Conservation (phyloP, 108 stramenopile species). For the Cyclostephanos invisitatus region DNA sequence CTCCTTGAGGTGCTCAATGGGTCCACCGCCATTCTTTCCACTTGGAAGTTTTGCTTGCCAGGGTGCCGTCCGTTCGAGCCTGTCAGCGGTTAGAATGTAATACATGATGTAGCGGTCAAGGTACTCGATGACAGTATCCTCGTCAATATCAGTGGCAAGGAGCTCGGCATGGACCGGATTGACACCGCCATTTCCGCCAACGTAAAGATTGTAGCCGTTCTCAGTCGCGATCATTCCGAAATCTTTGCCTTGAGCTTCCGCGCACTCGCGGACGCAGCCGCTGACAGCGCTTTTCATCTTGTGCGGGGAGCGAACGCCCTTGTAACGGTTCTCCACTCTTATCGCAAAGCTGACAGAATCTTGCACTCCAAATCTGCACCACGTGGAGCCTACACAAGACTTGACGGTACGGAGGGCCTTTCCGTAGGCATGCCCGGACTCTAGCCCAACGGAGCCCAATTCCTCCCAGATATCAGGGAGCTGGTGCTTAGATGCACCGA, state of each 20-base stretch:
- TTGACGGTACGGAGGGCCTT: constrained; percentile 94
- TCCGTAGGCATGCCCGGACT: constrained; percentile 94
- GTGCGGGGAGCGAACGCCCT: constrained; percentile 93
- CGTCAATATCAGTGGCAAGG: constrained; percentile 88
- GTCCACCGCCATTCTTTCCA: constrained; percentile 85
- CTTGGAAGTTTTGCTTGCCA: constrained; percentile 86
- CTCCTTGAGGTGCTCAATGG: constrained; percentile 88
- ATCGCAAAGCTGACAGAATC: constrained; percentile 91
- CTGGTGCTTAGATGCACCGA: constrained; percentile 91
- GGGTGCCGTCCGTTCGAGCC: constrained; percentile 85
- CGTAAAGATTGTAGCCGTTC: constrained; percentile 91
- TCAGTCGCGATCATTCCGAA: constrained; percentile 94
- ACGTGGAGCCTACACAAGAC: constrained; percentile 92
- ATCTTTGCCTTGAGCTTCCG: constrained; percentile 92
- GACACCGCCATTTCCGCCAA: constrained; percentile 90
- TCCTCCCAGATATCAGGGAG: constrained; percentile 95
- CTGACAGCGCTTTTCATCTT: constrained; percentile 91
- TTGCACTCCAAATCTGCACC: constrained; percentile 94
- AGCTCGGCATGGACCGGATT: constrained; percentile 91
- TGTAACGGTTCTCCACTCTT: constrained; percentile 91
- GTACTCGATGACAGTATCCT: constrained; percentile 88
- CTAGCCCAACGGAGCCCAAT: constrained; percentile 85
- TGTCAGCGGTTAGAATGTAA: constrained; percentile 92
- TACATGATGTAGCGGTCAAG: constrained; percentile 93
- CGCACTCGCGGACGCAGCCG: constrained; percentile 92